Base-by-base conservation (phyloP, 1,284 basidiomycete species). In the Ustilago tritici region DNA sequence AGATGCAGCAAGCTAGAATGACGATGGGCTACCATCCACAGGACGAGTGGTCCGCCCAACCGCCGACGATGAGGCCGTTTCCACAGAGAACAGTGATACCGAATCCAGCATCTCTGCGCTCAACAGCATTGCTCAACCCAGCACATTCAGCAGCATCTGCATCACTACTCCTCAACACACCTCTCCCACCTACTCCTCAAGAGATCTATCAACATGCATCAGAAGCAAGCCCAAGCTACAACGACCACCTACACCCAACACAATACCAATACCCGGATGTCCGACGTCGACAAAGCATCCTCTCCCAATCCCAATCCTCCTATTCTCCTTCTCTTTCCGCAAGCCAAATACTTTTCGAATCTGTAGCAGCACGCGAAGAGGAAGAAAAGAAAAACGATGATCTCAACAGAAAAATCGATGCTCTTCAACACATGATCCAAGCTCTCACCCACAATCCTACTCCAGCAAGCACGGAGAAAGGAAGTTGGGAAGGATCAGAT, bases 401-500 rank as follows among this genome's bases (percentile, higher is more conserved):
- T 12, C 56, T 74, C 46, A 63, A 71, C 6, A 61, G 63, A 19
- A 76, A 72, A 46, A 53, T 76, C 17, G 65, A 71, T 14, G 69
- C 63, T 15, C 56, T 76, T 15, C 61, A 76, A 36, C 36, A 49
- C 34, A 54, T 76, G 28, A 56, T 71, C 28, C 54, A 32, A 17
- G 31, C 59, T 8, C 43, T 71, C 34, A 38, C 57, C 32, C 12
- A 31, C 32, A n/a, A 17, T 17, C 8, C 23, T 23, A 9, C 15
- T 19, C 19, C 38, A 12, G 7, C 11, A 3, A 17, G 34, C 35
- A 8, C 31, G 5, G 49, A 50, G 14, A 4, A 19, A 12, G 40
- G 10, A 8, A 57, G 56, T 28, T 52, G 49, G 15, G 15, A 49
- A 23, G 40, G 49, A 0, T 53, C 53, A 11, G 31, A 56, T 41